phyloP scores from a whole-genome alignment of 352 stramenopile genomes.

The Phytopythium montanum region DNA sequence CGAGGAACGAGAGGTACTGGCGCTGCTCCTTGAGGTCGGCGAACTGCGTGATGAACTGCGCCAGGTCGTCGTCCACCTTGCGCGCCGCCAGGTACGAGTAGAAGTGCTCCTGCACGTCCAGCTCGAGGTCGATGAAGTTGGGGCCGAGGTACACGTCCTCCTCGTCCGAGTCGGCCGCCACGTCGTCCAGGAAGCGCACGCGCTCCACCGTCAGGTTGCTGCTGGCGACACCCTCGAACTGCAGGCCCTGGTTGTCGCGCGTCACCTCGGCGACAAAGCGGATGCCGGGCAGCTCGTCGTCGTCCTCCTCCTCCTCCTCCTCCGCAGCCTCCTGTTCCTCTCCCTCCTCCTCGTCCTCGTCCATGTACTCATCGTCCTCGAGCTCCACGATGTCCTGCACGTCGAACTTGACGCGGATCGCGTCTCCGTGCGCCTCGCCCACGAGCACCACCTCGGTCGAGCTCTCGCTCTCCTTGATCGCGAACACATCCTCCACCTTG shows the following conservation, averaged over 20 bases:
- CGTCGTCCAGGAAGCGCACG: constrained; percentile 64
- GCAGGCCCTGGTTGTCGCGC: constrained; percentile 66
- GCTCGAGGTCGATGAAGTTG: constrained; percentile 78
- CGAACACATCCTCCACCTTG: constrained; percentile 68
- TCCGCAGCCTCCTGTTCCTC: constrained; percentile 28
- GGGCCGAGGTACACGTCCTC: constrained; percentile 75
- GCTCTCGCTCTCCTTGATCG: constrained; percentile 47
- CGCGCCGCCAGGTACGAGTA: constrained; percentile 74
- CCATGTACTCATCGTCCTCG: constrained; percentile 53
- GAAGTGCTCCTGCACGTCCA: constrained; percentile 82
- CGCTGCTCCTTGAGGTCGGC: constrained; percentile 84
- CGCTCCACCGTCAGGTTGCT: constrained; percentile 78
- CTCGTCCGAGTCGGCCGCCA: constrained; percentile 46
- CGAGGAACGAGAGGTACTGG: constrained; percentile 79
- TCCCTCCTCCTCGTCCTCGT: constrained; percentile 28
- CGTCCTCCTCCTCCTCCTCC: constrained; percentile 45
- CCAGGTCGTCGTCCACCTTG: constrained; percentile 80
- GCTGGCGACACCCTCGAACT: constrained; percentile 82
- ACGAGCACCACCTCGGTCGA: constrained; percentile 69
- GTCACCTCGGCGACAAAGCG: constrained; percentile 73
- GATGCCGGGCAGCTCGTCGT: constrained; percentile 73
- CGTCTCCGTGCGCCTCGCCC: constrained; percentile 42
- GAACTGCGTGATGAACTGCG: constrained; percentile 84
- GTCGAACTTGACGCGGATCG: constrained; percentile 80
- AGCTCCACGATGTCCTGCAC: constrained; percentile 69